Evolutionary conservation across 1,284 basidiomycete genomes (phyloP).

Genomic region (Leccinum pallidistipes): DNA sequence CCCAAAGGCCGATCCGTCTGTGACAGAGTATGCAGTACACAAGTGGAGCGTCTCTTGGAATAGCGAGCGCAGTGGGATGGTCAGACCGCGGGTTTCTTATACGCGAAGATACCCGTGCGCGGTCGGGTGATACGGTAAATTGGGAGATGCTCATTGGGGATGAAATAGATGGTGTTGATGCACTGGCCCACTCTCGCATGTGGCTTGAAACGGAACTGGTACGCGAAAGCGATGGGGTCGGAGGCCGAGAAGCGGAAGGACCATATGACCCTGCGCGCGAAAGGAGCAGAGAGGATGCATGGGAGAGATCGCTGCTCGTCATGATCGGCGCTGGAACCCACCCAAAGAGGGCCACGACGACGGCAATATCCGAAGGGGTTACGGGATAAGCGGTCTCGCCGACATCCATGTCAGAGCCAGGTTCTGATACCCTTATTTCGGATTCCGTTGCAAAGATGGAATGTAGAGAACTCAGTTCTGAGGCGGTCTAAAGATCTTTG

Average conservation of each 20-base stretch:
- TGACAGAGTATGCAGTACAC: slow-evolving; percentile 71
- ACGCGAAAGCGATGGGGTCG: slow-evolving; percentile 44
- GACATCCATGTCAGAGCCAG: slow-evolving; percentile 9
- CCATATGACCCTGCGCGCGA: slow-evolving; percentile 41
- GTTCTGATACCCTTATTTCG: slow-evolving; percentile 11
- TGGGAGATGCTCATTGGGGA: slow-evolving; percentile 23
- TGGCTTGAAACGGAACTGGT: slow-evolving; percentile 43
- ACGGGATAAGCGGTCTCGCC: slow-evolving; percentile 7
- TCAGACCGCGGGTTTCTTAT: slow-evolving; percentile 6
- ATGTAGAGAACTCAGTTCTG: slow-evolving; percentile 45
- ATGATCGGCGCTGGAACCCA: slow-evolving; percentile 58
- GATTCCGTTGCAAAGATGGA: slow-evolving; percentile 35
- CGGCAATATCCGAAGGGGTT: slow-evolving; percentile 48
- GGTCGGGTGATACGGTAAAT: slow-evolving; percentile 17
- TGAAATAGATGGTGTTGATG: slow-evolving; percentile 17
- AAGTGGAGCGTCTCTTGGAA: slow-evolving; percentile 45
- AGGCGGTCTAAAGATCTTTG: slow-evolving; percentile 38
- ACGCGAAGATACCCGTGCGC: slow-evolving; percentile 21
- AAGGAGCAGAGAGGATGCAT: slow-evolving; percentile 39
- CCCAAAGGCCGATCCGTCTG: slow-evolving; percentile 75
- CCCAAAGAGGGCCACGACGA: slow-evolving; percentile 67
- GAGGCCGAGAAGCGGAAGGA: slow-evolving; percentile 34
- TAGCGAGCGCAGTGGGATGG: background rate
- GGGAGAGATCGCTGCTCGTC: slow-evolving; percentile 34
- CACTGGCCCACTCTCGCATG: slow-evolving; percentile 16